phyloP scores from a whole-genome alignment of 2,329 filamentous ascomycete species.

The Trichoderma gracile region DNA sequence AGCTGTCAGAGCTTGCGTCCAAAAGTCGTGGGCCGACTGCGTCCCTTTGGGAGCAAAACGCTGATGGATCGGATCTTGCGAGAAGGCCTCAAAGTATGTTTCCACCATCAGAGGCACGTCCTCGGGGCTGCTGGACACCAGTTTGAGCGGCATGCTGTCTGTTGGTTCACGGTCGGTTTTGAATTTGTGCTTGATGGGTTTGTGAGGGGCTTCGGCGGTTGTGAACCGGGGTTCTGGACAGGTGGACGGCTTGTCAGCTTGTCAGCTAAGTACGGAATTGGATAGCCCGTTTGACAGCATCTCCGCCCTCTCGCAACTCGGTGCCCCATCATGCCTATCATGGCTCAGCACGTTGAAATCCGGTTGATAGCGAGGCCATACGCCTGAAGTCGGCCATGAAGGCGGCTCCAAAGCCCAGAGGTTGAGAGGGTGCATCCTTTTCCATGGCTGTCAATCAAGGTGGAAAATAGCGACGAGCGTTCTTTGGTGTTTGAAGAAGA shows the following conservation, averaged over 20 bases:
- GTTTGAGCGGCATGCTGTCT: conserved; percentile 6
- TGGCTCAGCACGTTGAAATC: no score
- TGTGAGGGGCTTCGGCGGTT: not conserved
- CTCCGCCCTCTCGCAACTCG: not conserved
- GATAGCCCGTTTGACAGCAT: not conserved
- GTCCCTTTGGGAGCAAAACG: conserved; percentile 14
- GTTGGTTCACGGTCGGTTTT: not conserved
- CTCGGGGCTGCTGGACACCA: not conserved
- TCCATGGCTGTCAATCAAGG: no score
- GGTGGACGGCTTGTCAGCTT: not conserved
- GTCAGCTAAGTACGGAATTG: not conserved
- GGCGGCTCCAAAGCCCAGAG: no score
- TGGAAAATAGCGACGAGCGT: no score
- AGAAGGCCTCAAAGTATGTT: conserved; percentile 22
- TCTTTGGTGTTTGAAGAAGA: no score
- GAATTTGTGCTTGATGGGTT: not conserved
- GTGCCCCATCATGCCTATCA: not conserved
- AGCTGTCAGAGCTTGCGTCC: not conserved
- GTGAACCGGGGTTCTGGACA: not conserved
- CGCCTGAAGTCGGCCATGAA: no score
- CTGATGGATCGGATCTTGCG: conserved; percentile 17
- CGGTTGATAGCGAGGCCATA: no score
- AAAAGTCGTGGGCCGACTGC: conserved; percentile 14
- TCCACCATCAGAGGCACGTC: conserved; percentile 21
- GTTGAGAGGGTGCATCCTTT: no score